These are phyloP conservation scores for Zizania latifolia DNA, from an alignment of 176 grass and related monocot genomes.

Conservation along the genomic window DNA sequence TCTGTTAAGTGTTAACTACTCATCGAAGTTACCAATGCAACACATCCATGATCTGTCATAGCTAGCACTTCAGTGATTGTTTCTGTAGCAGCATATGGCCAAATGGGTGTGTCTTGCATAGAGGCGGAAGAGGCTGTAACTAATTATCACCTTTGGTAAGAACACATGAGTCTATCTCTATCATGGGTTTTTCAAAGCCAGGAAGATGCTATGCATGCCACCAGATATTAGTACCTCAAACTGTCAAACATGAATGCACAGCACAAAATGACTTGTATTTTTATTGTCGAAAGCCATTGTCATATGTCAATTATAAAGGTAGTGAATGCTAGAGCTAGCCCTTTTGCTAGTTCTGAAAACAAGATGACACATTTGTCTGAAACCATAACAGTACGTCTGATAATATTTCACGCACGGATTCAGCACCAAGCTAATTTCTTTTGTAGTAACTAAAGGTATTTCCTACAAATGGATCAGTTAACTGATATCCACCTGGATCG, in stretches of 20 bases:
- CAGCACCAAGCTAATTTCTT: neutral
- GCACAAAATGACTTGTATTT: too few species aligned
- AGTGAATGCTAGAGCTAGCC: too few species aligned
- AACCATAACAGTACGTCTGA: neutral
- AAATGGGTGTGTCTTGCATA: neutral
- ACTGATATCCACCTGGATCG: neutral
- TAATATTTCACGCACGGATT: neutral
- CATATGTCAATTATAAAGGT: too few species aligned
- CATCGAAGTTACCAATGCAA: neutral
- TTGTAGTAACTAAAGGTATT: neutral
- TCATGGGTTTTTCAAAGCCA: too few species aligned
- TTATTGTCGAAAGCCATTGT: too few species aligned
- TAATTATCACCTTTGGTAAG: too few species aligned
- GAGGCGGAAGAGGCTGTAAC: neutral
- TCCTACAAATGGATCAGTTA: neutral
- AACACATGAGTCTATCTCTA: too few species aligned
- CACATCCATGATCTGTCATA: slow-evolving; percentile 18
- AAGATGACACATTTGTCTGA: neutral
- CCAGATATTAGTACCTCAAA: too few species aligned
- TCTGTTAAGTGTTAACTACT: neutral
- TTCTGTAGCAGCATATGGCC: neutral
- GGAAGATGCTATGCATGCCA: too few species aligned
- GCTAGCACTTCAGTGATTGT: slow-evolving; percentile 12
- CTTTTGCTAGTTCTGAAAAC: neutral
- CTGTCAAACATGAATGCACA: too few species aligned